phyloP scores from a whole-genome alignment of 73 alveolate genomes.

The Paramecium biaurelia region DNA sequence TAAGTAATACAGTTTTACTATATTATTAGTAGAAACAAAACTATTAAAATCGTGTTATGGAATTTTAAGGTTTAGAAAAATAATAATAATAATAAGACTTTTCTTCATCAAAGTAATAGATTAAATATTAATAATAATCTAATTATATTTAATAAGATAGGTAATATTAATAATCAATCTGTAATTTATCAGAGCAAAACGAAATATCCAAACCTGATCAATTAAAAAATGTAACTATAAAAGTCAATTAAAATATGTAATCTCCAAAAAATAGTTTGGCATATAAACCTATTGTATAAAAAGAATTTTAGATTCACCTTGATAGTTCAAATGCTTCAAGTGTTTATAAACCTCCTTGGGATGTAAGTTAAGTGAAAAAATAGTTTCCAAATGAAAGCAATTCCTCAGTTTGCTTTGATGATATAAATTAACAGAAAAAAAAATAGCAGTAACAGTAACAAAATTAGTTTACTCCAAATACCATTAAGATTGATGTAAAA shows the following conservation, averaged over 20 bases:
- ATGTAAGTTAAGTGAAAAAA: background rate
- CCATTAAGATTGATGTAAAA: background rate
- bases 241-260: background rate
- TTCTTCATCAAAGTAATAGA: background rate
- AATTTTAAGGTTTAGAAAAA: background rate
- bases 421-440: background rate
- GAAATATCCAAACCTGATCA: background rate
- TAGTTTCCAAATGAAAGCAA: background rate
- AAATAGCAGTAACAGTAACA: background rate
- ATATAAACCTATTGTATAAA: background rate
- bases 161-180: background rate
- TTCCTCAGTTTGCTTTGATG: background rate
- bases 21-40: background rate
- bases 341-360: constrained; percentile 25
- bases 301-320: background rate
- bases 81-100: background rate
- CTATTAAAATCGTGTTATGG: background rate
- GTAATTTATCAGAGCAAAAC: background rate
- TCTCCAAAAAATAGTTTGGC: background rate
- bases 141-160: background rate
- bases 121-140: background rate
- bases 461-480: background rate
- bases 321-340: background rate
- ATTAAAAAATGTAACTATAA: background rate
- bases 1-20: background rate